Base-by-base conservation (phyloP, 1,284 basidiomycete genomes). In the Tilletiaria anomala region DNA sequence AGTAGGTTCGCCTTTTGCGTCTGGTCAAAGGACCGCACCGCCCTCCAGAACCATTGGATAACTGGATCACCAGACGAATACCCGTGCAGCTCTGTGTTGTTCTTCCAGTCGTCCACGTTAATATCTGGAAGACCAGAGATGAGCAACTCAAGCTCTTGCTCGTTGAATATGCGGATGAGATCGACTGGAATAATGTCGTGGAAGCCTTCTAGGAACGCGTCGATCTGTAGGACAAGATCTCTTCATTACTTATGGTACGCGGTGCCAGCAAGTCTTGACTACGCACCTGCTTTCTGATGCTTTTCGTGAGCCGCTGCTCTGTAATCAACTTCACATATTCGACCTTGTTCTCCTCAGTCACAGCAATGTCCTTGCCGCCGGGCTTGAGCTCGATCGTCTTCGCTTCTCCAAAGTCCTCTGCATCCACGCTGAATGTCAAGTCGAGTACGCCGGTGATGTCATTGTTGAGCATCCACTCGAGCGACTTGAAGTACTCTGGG, bases 31-130 rank as follows among this genome's bases (percentile, higher is more conserved):
- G 85, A 89, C 67, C 96, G 88, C 38, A 97, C 77, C 2, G 91
- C 89, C 53, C 93, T 78, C 93, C 93, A 99, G 82, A 88, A 96
- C 89, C 91, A 97, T 23, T 86, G 80, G 47, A 97, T 84, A 59
- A 91, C 86, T 2, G 89, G 83, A 68, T 97, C 91, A 11, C 67
- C 67, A n/a, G 65, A 45, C 24, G 21, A 53, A 65, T 84, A 85
- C 35, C 85, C 84, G 53, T 82, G 83, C 70, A 87, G 82, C 66
- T 88, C 86, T 1, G 86, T 91, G 18, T 89, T 84, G 35, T 87
- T 85, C 53, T 88, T 81, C 82, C 91, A 93, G 69, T 94, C 91
- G 65, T 97, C 91, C 3, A 96, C 87, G 56, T 97, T 89, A 51
- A 97, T 88, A 56, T 93, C 89, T n/a, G 91, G 89, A 17, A 94